Evolutionary conservation across 371 early-diverging fungal species (phyloP).

Genomic region (Sporodiniella umbellata): DNA sequence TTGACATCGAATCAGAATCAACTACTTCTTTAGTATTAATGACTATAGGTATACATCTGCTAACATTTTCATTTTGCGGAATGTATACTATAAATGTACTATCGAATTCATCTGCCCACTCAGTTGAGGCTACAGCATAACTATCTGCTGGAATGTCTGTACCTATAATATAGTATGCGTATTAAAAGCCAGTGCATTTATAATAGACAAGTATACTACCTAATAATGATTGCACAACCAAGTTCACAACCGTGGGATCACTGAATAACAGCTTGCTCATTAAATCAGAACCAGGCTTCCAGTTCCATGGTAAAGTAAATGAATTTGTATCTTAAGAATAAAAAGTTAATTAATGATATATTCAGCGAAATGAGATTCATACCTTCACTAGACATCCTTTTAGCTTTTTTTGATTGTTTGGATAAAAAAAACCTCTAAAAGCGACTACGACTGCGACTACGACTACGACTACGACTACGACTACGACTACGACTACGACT

Average conservation of each 20-base stretch:
- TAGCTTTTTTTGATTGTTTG: too few species aligned
- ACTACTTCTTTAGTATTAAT: conserved; percentile 11
- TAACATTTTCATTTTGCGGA: conserved; percentile 9
- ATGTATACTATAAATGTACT: conserved; percentile 12
- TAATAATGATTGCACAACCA: conserved; percentile 13
- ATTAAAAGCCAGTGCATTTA: conserved; percentile 7
- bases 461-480: conserved; percentile 6
- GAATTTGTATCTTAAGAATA: conserved; percentile 4
- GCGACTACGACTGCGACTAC: conserved; percentile 7
- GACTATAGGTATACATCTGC: conserved; percentile 14
- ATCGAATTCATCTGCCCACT: conserved; percentile 7
- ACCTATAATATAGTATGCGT: conserved; percentile 6
- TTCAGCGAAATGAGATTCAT: conserved; percentile 2
- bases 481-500: conserved; percentile 3
- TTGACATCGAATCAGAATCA: conserved; percentile 16
- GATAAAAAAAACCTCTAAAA: too few species aligned
- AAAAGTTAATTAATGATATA: conserved; percentile 5
- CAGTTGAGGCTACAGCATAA: conserved; percentile 8
- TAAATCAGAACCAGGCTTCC: conserved; percentile 8
- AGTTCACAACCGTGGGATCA: conserved; percentile 7
- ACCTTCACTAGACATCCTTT: conserved; percentile 1
- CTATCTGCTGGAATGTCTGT: conserved; percentile 12
- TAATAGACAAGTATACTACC: conserved; percentile 3
- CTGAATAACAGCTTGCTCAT: conserved; percentile 11
- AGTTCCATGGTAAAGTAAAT: conserved; percentile 6